Evolutionary conservation across 306 rosid species (phyloP).

Genomic region (Biancaea sappan): DNA sequence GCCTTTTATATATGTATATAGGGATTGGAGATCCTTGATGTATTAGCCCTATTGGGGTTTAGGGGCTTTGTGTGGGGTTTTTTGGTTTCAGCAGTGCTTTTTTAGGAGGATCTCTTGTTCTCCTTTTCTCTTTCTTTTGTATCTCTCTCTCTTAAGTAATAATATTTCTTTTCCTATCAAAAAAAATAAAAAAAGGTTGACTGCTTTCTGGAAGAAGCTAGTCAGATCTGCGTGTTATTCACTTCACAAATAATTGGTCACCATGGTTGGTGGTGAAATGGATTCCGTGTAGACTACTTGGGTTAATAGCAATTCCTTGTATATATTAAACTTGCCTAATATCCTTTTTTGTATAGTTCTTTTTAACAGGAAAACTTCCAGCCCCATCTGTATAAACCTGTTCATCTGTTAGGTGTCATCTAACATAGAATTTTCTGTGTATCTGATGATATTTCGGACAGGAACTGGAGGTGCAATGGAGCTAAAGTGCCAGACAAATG

Average conservation of each 20-base stretch:
- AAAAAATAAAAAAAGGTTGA: too few relatives aligned
- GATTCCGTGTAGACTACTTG: background rate
- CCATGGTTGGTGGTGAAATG: constrained; percentile 27
- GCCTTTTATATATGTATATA: too few relatives aligned
- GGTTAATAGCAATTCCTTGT: constrained; percentile 2
- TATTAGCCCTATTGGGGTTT: too few relatives aligned
- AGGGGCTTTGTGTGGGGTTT: too few relatives aligned
- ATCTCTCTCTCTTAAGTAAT: too few relatives aligned
- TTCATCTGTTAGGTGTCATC: background rate
- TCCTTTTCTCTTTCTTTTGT: too few relatives aligned
- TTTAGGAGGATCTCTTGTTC: too few relatives aligned
- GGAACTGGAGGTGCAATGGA: constrained; percentile 63
- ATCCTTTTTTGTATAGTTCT: constrained; percentile 14
- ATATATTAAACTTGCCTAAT: background rate
- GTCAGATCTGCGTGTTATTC: constrained; percentile 19
- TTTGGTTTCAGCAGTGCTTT: too few relatives aligned
- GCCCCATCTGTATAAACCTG: constrained; percentile 3
- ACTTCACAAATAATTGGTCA: constrained; percentile 17
- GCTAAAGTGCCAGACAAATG: constrained; percentile 59
- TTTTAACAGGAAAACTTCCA: constrained; percentile 9
- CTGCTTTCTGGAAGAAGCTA: constrained; percentile 13
- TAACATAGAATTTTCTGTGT: background rate
- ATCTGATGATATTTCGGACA: constrained; percentile 42
- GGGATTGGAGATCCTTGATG: too few relatives aligned
- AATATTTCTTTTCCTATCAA: too few relatives aligned